These are phyloP conservation scores for Dactylellina leptospora DNA, from an alignment of 2,329 filamentous ascomycete species.

Conservation along the genomic window DNA sequence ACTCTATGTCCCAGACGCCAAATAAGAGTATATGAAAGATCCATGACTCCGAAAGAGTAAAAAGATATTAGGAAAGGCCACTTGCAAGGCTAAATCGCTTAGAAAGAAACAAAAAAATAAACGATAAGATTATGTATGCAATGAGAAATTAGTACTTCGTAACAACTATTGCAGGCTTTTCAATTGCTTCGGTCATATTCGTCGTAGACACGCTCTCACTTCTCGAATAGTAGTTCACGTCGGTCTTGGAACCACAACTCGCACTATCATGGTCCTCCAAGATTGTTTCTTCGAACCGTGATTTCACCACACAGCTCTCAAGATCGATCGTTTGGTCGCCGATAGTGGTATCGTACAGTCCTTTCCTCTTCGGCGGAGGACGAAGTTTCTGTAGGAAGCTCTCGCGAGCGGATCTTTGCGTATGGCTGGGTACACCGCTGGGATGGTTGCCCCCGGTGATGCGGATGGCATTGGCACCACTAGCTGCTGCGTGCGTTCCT, in stretches of 20 bases:
- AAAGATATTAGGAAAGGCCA: constrained; percentile 26
- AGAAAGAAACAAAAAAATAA: constrained; percentile 9
- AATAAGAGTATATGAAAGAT: too few relatives aligned
- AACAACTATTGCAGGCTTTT: constrained; percentile 13
- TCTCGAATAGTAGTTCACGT: constrained; percentile 28
- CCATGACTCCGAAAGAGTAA: too few relatives aligned
- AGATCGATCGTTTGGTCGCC: constrained; percentile 51
- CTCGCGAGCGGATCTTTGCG: constrained; percentile 38
- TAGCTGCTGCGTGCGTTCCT: constrained; percentile 4
- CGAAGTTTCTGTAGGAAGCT: constrained; percentile 37
- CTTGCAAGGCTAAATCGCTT: constrained; percentile 2
- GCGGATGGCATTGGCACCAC: constrained; percentile 27
- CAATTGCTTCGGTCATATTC: constrained; percentile 19
- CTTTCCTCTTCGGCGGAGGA: constrained; percentile 25
- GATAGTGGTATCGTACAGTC: constrained; percentile 44
- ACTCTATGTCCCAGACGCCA: neutral
- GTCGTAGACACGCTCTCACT: constrained; percentile 39
- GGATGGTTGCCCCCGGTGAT: constrained; percentile 26
- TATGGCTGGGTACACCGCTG: neutral
- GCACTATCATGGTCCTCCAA: constrained; percentile 32
- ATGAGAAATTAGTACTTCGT: constrained; percentile 12
- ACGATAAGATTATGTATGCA: neutral
- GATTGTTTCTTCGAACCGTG: constrained; percentile 33
- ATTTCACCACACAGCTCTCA: constrained; percentile 27
- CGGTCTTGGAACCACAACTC: constrained; percentile 31